A percentile compares a stretch with the other conserved stretches of the same genome.
These are phyloP conservation scores for Clavaria fumosa DNA, from an alignment of 768 basidiomycete species.

Conservation along the genomic window DNA sequence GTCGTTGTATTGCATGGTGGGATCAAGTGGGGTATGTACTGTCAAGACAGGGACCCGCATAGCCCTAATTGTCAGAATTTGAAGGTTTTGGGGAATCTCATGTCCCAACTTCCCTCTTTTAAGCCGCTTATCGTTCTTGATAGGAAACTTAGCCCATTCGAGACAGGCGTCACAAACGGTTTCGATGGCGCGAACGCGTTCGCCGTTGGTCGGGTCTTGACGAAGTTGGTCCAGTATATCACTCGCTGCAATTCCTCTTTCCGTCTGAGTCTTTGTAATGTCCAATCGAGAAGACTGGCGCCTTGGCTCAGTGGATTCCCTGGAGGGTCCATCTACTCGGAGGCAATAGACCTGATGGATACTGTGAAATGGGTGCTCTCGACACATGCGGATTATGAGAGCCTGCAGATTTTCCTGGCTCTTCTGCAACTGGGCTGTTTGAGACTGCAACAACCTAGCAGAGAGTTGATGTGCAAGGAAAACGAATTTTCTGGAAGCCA, in stretches of 20 bases:
- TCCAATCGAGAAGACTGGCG: slow-evolving; percentile 33
- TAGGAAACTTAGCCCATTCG: slow-evolving; percentile 54
- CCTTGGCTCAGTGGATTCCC: slow-evolving; percentile 4
- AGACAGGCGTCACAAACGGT: slow-evolving; percentile 48
- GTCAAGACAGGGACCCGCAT: slow-evolving; percentile 80
- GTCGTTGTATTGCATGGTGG: slow-evolving; percentile 46
- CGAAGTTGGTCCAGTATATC: slow-evolving; percentile 42
- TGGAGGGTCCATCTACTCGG: slow-evolving; percentile 19
- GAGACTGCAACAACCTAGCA: slow-evolving; percentile 55
- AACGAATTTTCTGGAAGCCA: slow-evolving; percentile 81
- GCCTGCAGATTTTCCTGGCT: slow-evolving; percentile 47
- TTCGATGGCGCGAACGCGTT: slow-evolving; percentile 39
- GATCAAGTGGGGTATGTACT: slow-evolving; percentile 49
- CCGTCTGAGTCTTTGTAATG: slow-evolving; percentile 30
- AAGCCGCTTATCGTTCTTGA: slow-evolving; percentile 22
- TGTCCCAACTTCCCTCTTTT: slow-evolving; percentile 14
- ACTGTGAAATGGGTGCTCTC: slow-evolving; percentile 88
- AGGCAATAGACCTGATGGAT: slow-evolving; percentile 82
- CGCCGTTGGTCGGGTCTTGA: slow-evolving; percentile 20
- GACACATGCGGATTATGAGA: slow-evolving; percentile 61
- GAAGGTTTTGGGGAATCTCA: slow-evolving; percentile 29
- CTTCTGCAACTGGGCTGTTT: slow-evolving; percentile 15
- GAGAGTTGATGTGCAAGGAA: slow-evolving; percentile 89
- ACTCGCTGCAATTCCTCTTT: slow-evolving; percentile 49
- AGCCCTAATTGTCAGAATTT: slow-evolving; percentile 33